Percentiles rank a stretch among this genome's conserved stretches.
Conservation (phyloP, 2,329 filamentous ascomycete genomes). For the Fusarium transvaalense region DNA sequence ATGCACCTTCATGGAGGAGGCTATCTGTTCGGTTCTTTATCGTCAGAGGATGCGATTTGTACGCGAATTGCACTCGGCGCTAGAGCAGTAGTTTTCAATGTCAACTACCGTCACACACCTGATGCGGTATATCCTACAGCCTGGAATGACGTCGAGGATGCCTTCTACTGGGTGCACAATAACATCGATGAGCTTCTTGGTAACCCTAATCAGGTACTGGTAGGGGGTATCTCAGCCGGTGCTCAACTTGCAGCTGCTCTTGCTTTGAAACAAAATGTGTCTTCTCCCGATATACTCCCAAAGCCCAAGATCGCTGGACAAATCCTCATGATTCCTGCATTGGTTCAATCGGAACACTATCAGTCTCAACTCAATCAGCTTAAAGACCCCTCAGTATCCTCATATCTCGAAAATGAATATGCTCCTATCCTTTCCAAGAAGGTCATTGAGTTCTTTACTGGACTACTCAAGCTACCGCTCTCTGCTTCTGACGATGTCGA, state of each 20-base stretch:
- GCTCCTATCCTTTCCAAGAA: slow-evolving; percentile 63
- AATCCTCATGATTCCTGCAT: slow-evolving; percentile 62
- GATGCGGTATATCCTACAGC: slow-evolving; percentile 64
- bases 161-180: slow-evolving; percentile 64
- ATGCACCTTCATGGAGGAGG: slow-evolving; percentile 68
- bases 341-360: slow-evolving; percentile 47
- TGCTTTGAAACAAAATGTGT: slow-evolving; percentile 54
- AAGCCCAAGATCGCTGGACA: slow-evolving; percentile 60
- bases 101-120: slow-evolving; percentile 72
- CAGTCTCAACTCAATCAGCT: slow-evolving; percentile 52
- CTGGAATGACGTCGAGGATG: slow-evolving; percentile 66
- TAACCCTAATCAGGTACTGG: slow-evolving; percentile 50
- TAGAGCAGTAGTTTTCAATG: slow-evolving; percentile 61
- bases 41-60: slow-evolving; percentile 66
- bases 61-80: slow-evolving; percentile 59
- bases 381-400: slow-evolving; percentile 55
- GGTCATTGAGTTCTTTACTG: slow-evolving; percentile 38
- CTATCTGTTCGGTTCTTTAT: slow-evolving; percentile 66
- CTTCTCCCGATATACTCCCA: slow-evolving; percentile 25
- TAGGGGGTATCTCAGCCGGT: slow-evolving; percentile 64
- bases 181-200: slow-evolving; percentile 29
- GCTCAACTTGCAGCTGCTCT: slow-evolving; percentile 58
- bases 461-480: slow-evolving; percentile 45
- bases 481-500: slow-evolving; percentile 48
- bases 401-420: slow-evolving; percentile 58